Base-by-base conservation (phyloP, 768 basidiomycete genomes). In the Auricularia sp. region DNA sequence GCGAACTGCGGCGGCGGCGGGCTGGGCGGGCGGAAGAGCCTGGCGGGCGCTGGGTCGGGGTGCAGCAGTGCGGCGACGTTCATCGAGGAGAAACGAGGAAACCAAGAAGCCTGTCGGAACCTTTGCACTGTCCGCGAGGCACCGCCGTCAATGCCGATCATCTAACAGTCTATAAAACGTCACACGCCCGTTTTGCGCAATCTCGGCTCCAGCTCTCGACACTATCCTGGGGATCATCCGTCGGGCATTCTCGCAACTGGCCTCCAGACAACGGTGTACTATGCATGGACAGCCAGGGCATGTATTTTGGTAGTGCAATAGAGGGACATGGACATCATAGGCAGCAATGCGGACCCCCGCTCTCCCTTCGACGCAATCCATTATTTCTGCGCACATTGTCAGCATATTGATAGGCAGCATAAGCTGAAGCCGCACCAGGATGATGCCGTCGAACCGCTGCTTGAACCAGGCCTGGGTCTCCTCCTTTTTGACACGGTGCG, bases 391-490 rank as follows among this genome's bases (percentile, higher is more conserved):
- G 44, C 3, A 29, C 1, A 13, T 5, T 6, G 47, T 51, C 47
- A 51, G 47, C 47, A 51, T 42, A 42, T 8, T 6, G 10, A 8
- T 6, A 51, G 5, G 6, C 58, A 24, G 24, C 7, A 24, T 1
- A n/a, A n/a, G 42, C 3, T 16, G 11, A 51, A 21, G 6, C 5
- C 56, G 67, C 89, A 93, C 91, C 77, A 92, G 78, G 80, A 98
- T 94, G 77, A 96, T 94, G 81, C 94, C 94, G 77, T 98, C 94
- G 83, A 96, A 98, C 73, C 95, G 85, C 80, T 94, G 92, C 86
- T 98, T 98, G 93, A 95, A 98, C 96, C 96, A 98, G 69, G 88
- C 80, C 89, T 93, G 88, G 68, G 93, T 93, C 73, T 98, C 94
- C 74, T 98, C 94, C 83, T 91, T 94, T 84, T 85, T 91, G 71